Evolutionary conservation across 2,329 filamentous ascomycete species (phyloP), one percentile per base, ranked within the genome.

Genomic region (Sclerotinia sclerotiorum): DNA sequence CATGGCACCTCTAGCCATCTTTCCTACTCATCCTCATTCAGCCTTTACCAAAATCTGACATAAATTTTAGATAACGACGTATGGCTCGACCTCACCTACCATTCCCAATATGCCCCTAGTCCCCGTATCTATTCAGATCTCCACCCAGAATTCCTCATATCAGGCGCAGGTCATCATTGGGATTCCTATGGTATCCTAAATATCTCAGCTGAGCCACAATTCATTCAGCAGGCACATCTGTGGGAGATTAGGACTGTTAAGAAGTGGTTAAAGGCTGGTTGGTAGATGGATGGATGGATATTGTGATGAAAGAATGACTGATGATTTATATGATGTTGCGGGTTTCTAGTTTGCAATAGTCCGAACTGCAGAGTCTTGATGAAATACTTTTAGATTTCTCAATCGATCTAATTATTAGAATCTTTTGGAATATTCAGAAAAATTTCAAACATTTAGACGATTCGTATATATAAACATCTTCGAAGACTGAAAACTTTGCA

Each of bases 121-220:
- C 75, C 80, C 6, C 76, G 79, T 8, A 74, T 77, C 5, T 78
- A 77, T 11, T 78, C 79, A 0, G 80, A 84, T 67, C 77, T 82
- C n/a, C 79, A 82, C 69, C 82, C 84, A 0, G 81, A 83, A 65
- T 79, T 82, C 65, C 74, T 85, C 24, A 84, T 86, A 69, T 79
- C 81, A 0, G 83, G 83, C 1, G 81, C 79, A 0, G 84, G 84
- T 0, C 84, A 86, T 74, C 83, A 85, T 73, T 84, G 83, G 83
- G 83, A 75, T 46, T 72, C 70, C 21, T 68, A 55, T 52, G 74
- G 74, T 6, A 74, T 75, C 52, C 69, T 74, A 57, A 71, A 77
- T 68, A 74, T 84, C 1, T 72, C 72, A 6, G 79, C 78, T 15
- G 83, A 85, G 76, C 83, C 83, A 13, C 80, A 83, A 68, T 85